phyloP scores from a whole-genome alignment of 2,329 filamentous ascomycete genomes.

The Fusarium sp. region DNA sequence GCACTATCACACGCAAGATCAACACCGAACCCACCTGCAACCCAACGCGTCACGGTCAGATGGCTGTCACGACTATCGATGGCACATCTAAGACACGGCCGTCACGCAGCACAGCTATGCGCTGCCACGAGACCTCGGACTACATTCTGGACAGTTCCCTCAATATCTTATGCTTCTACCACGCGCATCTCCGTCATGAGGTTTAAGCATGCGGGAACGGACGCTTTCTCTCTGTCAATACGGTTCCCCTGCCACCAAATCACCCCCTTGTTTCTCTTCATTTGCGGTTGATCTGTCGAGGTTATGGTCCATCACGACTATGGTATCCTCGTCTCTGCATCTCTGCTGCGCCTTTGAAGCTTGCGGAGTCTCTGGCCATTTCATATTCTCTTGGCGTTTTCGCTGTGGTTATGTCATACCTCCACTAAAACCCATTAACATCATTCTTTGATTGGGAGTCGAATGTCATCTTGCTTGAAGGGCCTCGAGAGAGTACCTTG shows the following conservation, averaged over 20 bases:
- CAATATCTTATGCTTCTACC: slow-evolving; percentile 26
- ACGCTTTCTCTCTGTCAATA: not conserved
- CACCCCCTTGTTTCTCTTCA: not conserved
- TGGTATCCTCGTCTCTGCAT: slow-evolving; percentile 25
- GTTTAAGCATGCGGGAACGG: slow-evolving; percentile 21
- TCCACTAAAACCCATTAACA: slow-evolving; percentile 31
- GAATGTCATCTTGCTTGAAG: slow-evolving; percentile 45
- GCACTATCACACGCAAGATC: slow-evolving; percentile 20
- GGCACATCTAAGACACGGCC: slow-evolving; percentile 37
- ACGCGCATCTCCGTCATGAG: slow-evolving; percentile 35
- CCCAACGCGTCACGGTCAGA: slow-evolving; percentile 23
- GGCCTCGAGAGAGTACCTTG: slow-evolving; percentile 34
- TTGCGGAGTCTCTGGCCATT: slow-evolving; percentile 32
- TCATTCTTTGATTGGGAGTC: slow-evolving; percentile 36
- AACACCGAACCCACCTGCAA: slow-evolving; percentile 24
- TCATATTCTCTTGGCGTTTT: slow-evolving; percentile 19
- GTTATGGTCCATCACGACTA: slow-evolving; percentile 28
- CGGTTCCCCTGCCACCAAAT: not conserved
- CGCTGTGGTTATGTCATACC: slow-evolving; percentile 42
- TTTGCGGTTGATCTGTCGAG: slow-evolving; percentile 17
- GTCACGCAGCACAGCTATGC: slow-evolving; percentile 37
- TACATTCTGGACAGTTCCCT: slow-evolving; percentile 27
- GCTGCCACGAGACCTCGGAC: slow-evolving; percentile 37
- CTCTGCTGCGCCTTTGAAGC: slow-evolving; percentile 31
- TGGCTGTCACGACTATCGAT: slow-evolving; percentile 28